A percentile compares a stretch with the other conserved stretches of the same genome.
These are phyloP conservation scores for Aureobasidium zeae DNA, from an alignment of 2,329 filamentous ascomycete genomes.

Conservation along the genomic window DNA sequence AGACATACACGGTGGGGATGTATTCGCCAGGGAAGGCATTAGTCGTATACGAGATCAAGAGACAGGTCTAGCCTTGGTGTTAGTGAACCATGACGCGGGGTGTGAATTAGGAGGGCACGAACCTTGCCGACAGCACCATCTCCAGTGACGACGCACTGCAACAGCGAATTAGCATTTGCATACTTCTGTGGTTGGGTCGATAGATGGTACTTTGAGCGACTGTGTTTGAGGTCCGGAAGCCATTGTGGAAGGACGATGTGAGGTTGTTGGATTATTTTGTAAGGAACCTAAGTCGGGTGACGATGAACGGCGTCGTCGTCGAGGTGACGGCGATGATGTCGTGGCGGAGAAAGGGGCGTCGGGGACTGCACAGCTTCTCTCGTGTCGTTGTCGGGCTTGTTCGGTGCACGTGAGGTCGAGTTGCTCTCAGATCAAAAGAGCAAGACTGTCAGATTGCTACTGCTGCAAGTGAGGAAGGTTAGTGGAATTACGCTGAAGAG, in stretches of 20 bases:
- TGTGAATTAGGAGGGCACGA: conserved; percentile 30
- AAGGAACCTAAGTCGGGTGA: too few species aligned
- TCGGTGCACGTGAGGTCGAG: too few species aligned
- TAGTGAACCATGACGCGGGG: conserved; percentile 16
- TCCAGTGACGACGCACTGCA: conserved; percentile 92
- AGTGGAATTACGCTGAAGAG: neutral
- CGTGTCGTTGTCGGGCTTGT: neutral
- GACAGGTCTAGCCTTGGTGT: conserved; percentile 64
- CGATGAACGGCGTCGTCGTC: neutral
- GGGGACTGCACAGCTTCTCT: neutral
- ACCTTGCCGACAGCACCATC: conserved; percentile 99
- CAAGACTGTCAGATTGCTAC: conserved; percentile 3
- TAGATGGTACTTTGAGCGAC: conserved; percentile 66
- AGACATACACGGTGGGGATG: conserved; percentile 84
- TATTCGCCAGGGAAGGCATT: conserved; percentile 99
- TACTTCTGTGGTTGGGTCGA: neutral
- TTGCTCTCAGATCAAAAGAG: too few species aligned
- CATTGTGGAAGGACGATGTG: conserved; percentile 29
- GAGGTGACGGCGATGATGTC: conserved; percentile 6
- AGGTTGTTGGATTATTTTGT: too few species aligned
- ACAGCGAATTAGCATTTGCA: conserved; percentile 17
- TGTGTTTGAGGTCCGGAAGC: conserved; percentile 81
- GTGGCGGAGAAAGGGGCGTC: neutral
- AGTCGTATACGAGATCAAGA: conserved; percentile 97
- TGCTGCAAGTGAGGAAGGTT: too few species aligned